These are phyloP conservation scores for Mucor mucedo DNA, from an alignment of 371 early-diverging fungal species.

Conservation along the genomic window DNA sequence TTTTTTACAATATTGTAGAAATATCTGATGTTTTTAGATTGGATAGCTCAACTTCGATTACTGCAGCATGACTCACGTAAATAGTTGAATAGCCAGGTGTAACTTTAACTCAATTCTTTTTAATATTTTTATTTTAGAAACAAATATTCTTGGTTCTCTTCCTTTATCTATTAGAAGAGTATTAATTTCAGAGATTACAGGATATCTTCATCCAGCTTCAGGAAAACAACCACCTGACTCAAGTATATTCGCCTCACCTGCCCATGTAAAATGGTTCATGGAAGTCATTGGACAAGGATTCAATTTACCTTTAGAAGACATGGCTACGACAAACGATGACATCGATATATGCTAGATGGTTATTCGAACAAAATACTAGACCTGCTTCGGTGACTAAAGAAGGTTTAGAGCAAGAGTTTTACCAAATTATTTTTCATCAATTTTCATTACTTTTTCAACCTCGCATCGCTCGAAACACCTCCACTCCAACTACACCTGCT, in stretches of 20 bases:
- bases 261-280: constrained; percentile 86
- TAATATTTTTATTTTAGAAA: constrained; percentile 47
- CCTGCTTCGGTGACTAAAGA: constrained; percentile 64
- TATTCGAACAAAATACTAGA: constrained; percentile 66
- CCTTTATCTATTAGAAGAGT: constrained; percentile 68
- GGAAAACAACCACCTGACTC: constrained; percentile 53
- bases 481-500: neutral
- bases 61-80: constrained; percentile 73
- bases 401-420: constrained; percentile 48
- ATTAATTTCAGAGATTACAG: constrained; percentile 68
- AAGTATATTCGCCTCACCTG: constrained; percentile 62
- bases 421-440: constrained; percentile 76
- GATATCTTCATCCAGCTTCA: constrained; percentile 52
- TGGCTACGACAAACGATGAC: constrained; percentile 67
- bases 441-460: constrained; percentile 76
- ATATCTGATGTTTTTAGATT: constrained; percentile 68
- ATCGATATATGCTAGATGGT: constrained; percentile 78
- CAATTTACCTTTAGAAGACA: constrained; percentile 77
- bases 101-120: constrained; percentile 5
- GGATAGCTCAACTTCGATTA: constrained; percentile 70
- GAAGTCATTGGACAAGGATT: constrained; percentile 86
- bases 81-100: neutral
- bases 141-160: constrained; percentile 67
- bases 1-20: neutral
- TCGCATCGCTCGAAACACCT: constrained; percentile 37